Evolutionary conservation across 2,329 filamentous ascomycete genomes (phyloP).

Genomic region (Colletotrichum sp.): DNA sequence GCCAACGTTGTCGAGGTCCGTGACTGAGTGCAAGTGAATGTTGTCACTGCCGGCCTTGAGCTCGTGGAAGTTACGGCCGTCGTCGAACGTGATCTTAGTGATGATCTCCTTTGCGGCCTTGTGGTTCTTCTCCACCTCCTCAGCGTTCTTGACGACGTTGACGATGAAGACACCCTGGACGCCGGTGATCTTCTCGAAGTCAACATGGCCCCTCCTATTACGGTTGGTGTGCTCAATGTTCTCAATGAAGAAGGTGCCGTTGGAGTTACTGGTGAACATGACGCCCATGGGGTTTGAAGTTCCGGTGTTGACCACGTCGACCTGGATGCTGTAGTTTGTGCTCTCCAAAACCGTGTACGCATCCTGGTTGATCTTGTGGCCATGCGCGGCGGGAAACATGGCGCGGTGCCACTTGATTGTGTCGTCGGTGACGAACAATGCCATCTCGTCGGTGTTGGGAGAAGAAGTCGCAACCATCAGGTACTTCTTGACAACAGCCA

Average conservation of each 20-base stretch:
- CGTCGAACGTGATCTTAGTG: slow-evolving; percentile 91
- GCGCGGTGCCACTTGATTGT: slow-evolving; percentile 88
- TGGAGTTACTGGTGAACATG: slow-evolving; percentile 95
- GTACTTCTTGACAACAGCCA: slow-evolving; percentile 86
- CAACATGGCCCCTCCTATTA: slow-evolving; percentile 75
- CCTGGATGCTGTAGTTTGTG: slow-evolving; percentile 96
- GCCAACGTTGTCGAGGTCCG: slow-evolving; percentile 80
- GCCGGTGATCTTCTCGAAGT: slow-evolving; percentile 92
- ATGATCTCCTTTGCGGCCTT: slow-evolving; percentile 69
- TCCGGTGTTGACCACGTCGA: slow-evolving; percentile 82
- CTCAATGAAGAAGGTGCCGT: slow-evolving; percentile 93
- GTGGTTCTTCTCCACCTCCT: slow-evolving; percentile 67
- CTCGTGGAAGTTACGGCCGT: slow-evolving; percentile 83
- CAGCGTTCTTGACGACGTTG: slow-evolving; percentile 87
- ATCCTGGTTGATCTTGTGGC: slow-evolving; percentile 71
- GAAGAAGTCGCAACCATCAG: slow-evolving; percentile 84
- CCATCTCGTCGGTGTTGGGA: slow-evolving; percentile 84
- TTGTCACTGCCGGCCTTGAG: slow-evolving; percentile 71
- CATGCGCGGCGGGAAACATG: slow-evolving; percentile 84
- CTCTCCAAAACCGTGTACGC: slow-evolving; percentile 95
- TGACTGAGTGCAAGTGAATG: slow-evolving; percentile 92
- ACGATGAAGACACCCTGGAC: slow-evolving; percentile 93
- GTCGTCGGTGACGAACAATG: slow-evolving; percentile 87
- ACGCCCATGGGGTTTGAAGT: slow-evolving; percentile 78
- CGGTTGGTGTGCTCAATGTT: slow-evolving; percentile 95